Base-by-base conservation (phyloP, 1,284 basidiomycete genomes). In the Crocinoboletus sp. region DNA sequence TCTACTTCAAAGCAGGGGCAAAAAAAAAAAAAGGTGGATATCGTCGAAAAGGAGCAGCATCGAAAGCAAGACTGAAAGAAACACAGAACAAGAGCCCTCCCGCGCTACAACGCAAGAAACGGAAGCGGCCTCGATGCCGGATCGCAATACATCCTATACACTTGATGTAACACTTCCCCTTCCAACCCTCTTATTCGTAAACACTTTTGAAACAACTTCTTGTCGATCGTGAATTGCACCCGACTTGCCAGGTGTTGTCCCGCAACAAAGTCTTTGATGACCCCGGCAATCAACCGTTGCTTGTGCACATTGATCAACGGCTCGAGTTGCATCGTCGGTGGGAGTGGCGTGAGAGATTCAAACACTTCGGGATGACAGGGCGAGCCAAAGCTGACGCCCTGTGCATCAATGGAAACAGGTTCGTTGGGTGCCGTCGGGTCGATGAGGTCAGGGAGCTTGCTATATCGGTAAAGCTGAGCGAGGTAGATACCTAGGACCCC, bases 301-400 rank as follows among this genome's bases (percentile, higher is more conserved):
- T 93, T 92, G 65, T 92, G 87, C 4, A 93, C 80, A 61, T 92
- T 93, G 67, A 93, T 86, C 44, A 93, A 68, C 2, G 89, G 89
- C 52, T 89, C 84, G n/a, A 93, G 75, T 51, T 82, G 77, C 69
- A 90, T 82, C n/a, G 74, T 74, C 0, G 76, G 60, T 0, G 88
- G 88, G 9, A 91, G 74, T 2, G 83, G 76, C 3, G 78, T 72
- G 4, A 91, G 73, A 13, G 80, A 71, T 2, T 76, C 72, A 62
- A 91, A 91, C 12, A 89, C 82, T 52, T 88, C 83, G 0, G 88
- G 85, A 53, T 84, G 82, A 17, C 80, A 76, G 2, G 80, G 82
- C 7, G 80, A 63, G 44, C 81, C 78, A 43, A 89, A 81, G 50
- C 74, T 77, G 34, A 78, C 75, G 5, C 78, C 80, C 9, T 66